Conservation (phyloP, 208 protist species). For the Herpetomonas samuelpessoai region DNA sequence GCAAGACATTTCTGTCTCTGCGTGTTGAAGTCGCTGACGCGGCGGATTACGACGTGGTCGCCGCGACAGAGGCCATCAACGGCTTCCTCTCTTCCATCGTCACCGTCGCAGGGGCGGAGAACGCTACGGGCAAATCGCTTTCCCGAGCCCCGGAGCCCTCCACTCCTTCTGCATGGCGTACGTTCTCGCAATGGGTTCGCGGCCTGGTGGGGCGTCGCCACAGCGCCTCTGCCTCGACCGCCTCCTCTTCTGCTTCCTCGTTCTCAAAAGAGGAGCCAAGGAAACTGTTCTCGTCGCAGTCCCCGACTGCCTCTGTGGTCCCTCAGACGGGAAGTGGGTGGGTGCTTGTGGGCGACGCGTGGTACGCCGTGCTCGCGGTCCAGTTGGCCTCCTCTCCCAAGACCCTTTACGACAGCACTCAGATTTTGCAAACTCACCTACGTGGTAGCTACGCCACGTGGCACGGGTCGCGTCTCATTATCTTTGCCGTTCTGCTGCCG, state of each 20-base stretch:
- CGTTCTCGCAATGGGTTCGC: too few species aligned
- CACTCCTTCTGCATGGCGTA: too few species aligned
- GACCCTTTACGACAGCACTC: background rate
- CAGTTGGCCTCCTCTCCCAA: background rate
- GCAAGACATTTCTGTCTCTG: background rate
- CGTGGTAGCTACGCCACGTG: background rate
- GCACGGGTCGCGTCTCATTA: background rate
- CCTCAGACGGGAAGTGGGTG: background rate
- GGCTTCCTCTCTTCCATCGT: background rate
- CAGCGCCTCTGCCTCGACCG: too few species aligned
- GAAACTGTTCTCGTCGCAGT: too few species aligned
- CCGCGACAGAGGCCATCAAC: background rate
- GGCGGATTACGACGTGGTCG: background rate
- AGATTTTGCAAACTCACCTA: background rate
- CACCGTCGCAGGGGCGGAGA: background rate
- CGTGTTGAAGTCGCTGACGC: background rate
- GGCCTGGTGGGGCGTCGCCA: too few species aligned
- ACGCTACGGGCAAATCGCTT: background rate
- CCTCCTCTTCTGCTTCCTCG: too few species aligned
- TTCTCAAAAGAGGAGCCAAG: too few species aligned
- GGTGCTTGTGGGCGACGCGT: too few species aligned
- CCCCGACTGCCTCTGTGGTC: too few species aligned
- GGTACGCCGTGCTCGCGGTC: background rate
- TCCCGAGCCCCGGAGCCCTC: too few species aligned
- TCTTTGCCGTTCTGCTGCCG: conserved; percentile 3